A percentile compares a stretch with the other conserved stretches of the same genome.
These are phyloP conservation scores for Nelumbo lutea DNA, from an alignment of 164 flowering plant species.

Conservation along the genomic window DNA sequence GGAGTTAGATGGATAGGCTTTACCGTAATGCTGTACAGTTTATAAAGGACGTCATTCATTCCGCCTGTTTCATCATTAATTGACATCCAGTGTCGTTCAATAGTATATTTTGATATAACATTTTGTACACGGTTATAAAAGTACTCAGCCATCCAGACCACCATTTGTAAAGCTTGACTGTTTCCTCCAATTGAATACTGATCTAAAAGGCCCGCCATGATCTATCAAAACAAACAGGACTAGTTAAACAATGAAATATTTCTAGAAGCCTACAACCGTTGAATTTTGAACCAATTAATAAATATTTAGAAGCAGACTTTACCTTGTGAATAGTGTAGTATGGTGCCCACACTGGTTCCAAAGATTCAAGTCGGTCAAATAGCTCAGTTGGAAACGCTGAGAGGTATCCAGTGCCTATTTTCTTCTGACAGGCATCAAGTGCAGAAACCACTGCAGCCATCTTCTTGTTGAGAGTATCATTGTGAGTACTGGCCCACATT, in stretches of 20 bases:
- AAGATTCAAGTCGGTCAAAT: conserved; percentile 66
- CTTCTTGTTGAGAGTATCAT: conserved; percentile 40
- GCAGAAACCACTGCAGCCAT: conserved; percentile 52
- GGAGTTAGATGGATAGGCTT: neutral
- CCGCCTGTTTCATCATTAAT: conserved; percentile 77
- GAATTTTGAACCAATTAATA: neutral
- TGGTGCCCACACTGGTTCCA: conserved; percentile 67
- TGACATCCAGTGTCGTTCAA: conserved; percentile 48
- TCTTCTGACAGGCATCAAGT: conserved; percentile 49
- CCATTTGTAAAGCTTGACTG: conserved; percentile 51
- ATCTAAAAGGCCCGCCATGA: conserved; percentile 71
- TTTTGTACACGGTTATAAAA: conserved; percentile 64
- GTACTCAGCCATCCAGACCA: conserved; percentile 56
- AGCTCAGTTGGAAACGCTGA: conserved; percentile 67
- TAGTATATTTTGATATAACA: conserved; percentile 37
- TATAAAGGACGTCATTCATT: conserved; percentile 76
- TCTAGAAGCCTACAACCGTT: no score
- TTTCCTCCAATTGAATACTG: conserved; percentile 50
- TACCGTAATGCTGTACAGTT: conserved; percentile 47
- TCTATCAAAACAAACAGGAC: conserved; percentile 28
- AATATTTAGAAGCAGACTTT: neutral
- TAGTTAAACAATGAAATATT: neutral
- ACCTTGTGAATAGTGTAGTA: conserved; percentile 84
- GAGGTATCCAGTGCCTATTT: conserved; percentile 61
- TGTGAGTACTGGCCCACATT: conserved; percentile 75